Evolutionary conservation across 2,329 filamentous ascomycete species (phyloP).

Genomic region (Ceratocystis harringtonii): DNA sequence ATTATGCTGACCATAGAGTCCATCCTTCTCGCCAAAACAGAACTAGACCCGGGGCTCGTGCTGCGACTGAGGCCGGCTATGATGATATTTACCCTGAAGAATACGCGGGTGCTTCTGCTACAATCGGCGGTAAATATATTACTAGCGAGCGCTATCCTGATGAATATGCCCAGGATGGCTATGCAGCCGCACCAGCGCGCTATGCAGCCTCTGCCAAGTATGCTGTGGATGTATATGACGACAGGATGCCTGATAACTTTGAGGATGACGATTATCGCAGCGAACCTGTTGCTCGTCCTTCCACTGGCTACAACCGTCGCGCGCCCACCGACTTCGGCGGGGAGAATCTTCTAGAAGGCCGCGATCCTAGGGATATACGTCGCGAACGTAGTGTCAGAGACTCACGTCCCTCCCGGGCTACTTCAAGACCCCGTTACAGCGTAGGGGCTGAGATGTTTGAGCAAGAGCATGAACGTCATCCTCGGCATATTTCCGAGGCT

Average conservation of each 20-base stretch:
- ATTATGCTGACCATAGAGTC: conserved; percentile 13
- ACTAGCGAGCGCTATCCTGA: neutral
- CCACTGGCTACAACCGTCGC: conserved; percentile 8
- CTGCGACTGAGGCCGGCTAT: conserved; percentile 10
- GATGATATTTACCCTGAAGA: conserved; percentile 11
- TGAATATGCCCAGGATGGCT: conserved; percentile 5
- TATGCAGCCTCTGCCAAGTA: conserved; percentile 14
- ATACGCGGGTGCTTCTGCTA: conserved; percentile 2
- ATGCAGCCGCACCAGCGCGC: neutral
- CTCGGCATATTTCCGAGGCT: neutral
- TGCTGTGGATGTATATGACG: conserved; percentile 5
- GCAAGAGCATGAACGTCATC: neutral
- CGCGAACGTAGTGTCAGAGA: neutral
- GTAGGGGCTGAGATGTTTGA: conserved; percentile 5
- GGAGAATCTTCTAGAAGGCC: neutral
- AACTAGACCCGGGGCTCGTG: neutral
- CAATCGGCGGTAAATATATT: conserved; percentile 1
- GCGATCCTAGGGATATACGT: conserved; percentile 2
- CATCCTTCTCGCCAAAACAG: conserved; percentile 4
- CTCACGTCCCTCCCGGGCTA: conserved; percentile 5
- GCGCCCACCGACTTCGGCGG: neutral
- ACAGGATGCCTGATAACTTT: conserved; percentile 3
- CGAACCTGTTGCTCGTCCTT: conserved; percentile 7
- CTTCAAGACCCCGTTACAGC: conserved; percentile 9
- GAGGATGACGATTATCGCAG: conserved; percentile 7